These are phyloP conservation scores for Detonula confervacea DNA, from an alignment of 352 stramenopile genomes.

Conservation along the genomic window DNA sequence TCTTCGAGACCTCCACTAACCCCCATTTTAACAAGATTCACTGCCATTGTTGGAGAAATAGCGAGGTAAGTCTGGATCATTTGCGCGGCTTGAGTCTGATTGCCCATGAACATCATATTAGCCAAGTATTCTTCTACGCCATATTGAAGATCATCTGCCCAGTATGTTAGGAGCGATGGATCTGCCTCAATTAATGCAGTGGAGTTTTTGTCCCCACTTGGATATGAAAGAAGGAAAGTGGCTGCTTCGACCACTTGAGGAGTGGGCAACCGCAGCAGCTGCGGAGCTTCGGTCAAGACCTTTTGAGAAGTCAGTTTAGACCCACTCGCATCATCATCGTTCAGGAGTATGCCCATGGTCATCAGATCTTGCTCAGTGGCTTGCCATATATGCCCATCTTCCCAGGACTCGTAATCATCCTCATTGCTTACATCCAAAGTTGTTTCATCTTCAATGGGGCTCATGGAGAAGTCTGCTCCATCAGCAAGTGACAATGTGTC, in stretches of 20 bases:
- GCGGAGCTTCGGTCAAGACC: constrained; percentile 33
- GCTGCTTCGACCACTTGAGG: constrained; percentile 35
- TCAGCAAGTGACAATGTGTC: constrained; percentile 38
- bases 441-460: not conserved
- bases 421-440: not conserved
- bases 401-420: constrained; percentile 14
- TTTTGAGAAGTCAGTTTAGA: constrained; percentile 9
- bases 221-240: constrained; percentile 29
- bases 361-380: constrained; percentile 32
- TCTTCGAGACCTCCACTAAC: constrained; percentile 49
- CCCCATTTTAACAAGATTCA: constrained; percentile 33
- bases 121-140: constrained; percentile 41
- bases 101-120: constrained; percentile 53
- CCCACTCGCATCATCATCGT: not conserved
- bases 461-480: not conserved
- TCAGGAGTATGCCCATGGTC: constrained; percentile 23
- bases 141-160: constrained; percentile 38
- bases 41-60: constrained; percentile 30
- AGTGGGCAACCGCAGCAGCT: constrained; percentile 43
- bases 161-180: constrained; percentile 49
- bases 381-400: constrained; percentile 37
- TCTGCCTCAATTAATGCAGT: constrained; percentile 29
- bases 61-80: constrained; percentile 34
- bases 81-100: constrained; percentile 25
- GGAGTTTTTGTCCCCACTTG: not conserved